These are phyloP conservation scores for Podila horticola DNA, from an alignment of 192 early-diverging fungal genomes.

Conservation along the genomic window DNA sequence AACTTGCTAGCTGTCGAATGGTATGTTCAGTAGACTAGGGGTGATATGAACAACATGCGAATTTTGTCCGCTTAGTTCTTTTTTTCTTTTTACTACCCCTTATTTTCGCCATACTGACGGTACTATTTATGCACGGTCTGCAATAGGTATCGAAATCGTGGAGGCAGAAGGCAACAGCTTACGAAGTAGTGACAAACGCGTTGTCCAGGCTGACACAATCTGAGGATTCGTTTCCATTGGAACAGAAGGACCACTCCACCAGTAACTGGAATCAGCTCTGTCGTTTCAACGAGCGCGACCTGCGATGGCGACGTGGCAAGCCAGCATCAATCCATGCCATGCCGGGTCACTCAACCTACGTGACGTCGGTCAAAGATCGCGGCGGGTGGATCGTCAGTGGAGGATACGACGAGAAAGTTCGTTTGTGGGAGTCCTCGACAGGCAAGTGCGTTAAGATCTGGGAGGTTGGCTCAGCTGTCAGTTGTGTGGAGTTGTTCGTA, in stretches of 20 bases:
- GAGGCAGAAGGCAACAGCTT: conserved; percentile 6
- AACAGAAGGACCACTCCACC: neutral
- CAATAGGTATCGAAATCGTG: conserved; percentile 32
- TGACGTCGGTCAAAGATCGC: conserved; percentile 30
- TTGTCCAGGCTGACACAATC: conserved; percentile 12
- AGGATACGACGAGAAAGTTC: conserved; percentile 51
- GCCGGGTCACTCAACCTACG: conserved; percentile 37
- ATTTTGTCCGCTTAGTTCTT: neutral
- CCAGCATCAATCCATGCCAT: conserved; percentile 19
- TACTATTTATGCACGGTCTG: too few species aligned
- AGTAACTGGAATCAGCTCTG: conserved; percentile 43
- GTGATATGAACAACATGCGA: too few species aligned
- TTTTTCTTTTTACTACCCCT: neutral
- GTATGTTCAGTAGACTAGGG: conserved; percentile 5
- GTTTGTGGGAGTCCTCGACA: conserved; percentile 39
- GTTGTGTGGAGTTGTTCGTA: conserved; percentile 36
- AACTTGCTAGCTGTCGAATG: conserved; percentile 33
- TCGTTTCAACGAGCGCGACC: conserved; percentile 25
- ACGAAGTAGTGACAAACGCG: conserved; percentile 12
- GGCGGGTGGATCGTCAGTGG: conserved; percentile 44
- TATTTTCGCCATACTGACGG: neutral
- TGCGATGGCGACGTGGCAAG: conserved; percentile 17
- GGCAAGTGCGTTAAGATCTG: conserved; percentile 48
- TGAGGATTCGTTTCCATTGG: neutral
- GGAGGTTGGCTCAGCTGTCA: conserved; percentile 40